Base-by-base conservation (phyloP, 176 grass and related monocot species). In the Cocos nucifera region DNA sequence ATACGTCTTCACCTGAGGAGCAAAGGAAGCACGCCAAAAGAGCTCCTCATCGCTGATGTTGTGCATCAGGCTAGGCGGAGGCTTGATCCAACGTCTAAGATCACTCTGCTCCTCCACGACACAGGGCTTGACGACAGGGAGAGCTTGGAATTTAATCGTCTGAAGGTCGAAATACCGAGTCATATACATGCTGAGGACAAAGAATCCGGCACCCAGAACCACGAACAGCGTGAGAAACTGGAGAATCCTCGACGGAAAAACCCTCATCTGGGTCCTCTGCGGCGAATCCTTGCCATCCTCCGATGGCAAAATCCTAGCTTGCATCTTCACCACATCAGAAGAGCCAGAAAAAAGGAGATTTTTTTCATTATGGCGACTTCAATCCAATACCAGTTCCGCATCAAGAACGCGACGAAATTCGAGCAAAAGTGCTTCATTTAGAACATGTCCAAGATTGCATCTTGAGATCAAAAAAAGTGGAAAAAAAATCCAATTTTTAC, bases 161-260 rank as follows among this genome's bases (percentile, higher is more conserved):
- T 71, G 50, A 4, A 75, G 69, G 53, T 82, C 53, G 16, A 82
- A 56, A 59, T 39, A 55, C 7, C 54, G 20, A 0, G 79, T 55
- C n/a, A 5, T 61, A 52, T 10, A 61, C 32, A 70, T 12, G 57
- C 17, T 49, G 8, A 73, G 71, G 6, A 82, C 53, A 15, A 75
- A 35, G 63, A 84, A 71, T 15, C 64, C 80, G 4, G 71, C 54
- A 44, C 57, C 61, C 4, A 85, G 24, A 51, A 76, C 54, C 7
- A 77, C 58, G 50, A 77, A 71, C 15, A 89, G 30, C 3, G 80
- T 59, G 50, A 74, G 44, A 3, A 73, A 61, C 5, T 82, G 75
- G 58, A 86, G 26, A 19, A 44, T 67, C 50, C 62, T 78, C 72
- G 53, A 19, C 16, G 55, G 44, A 22, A 74, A 57, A 49, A 64